Percentiles rank a stretch among this genome's conserved stretches.
phyloP scores from a whole-genome alignment of 192 early-diverging fungal genomes.

The Backusella mclennaniae region DNA sequence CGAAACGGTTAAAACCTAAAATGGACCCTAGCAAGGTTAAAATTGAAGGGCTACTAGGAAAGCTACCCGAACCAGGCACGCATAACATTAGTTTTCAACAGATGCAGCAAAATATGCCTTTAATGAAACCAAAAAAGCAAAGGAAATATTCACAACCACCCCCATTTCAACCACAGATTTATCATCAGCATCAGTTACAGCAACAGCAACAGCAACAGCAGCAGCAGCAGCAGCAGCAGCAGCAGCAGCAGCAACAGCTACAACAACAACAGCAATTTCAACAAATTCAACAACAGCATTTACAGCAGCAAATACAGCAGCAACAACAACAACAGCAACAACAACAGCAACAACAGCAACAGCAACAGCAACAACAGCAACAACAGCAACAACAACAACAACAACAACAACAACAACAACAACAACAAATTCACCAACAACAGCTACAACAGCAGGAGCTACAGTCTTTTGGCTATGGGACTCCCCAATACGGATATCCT shows the following conservation, averaged over 20 bases:
- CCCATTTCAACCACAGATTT: neutral
- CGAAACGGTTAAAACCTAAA: slow-evolving; percentile 18
- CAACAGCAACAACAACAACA: neutral
- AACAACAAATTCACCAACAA: neutral
- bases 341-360: neutral
- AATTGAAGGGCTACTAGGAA: slow-evolving; percentile 32
- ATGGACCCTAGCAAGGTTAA: slow-evolving; percentile 18
- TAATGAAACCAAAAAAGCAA: slow-evolving; percentile 6
- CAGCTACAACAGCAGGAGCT: neutral
- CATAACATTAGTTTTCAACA: slow-evolving; percentile 35
- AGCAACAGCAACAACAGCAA: neutral
- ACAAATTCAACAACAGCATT: neutral
- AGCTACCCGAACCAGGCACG: slow-evolving; percentile 31
- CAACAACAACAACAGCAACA: neutral
- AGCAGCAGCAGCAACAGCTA: neutral
- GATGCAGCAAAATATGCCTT: slow-evolving; percentile 22
- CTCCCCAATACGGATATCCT: neutral
- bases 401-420: neutral
- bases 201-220: neutral
- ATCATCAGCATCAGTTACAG: neutral
- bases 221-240: neutral
- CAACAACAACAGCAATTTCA: neutral
- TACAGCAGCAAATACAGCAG: neutral
- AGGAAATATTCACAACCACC: neutral
- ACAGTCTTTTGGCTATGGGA: neutral